Evolutionary conservation across 305 asterid genomes (phyloP).

Genomic region (Fraxinus nigra): DNA sequence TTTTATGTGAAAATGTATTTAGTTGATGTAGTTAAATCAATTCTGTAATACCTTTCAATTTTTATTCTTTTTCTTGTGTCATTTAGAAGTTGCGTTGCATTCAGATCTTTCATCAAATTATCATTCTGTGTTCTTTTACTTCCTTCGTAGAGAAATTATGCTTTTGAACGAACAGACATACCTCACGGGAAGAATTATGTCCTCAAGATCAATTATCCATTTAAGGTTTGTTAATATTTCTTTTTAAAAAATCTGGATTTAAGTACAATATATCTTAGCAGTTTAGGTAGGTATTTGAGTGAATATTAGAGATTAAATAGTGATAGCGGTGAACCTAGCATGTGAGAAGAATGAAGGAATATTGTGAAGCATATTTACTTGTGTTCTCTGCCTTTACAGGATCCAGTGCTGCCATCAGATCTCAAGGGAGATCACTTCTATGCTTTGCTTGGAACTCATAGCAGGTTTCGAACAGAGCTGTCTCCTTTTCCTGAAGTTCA

Average conservation of each 20-base stretch:
- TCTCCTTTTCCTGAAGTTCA: constrained; percentile 9
- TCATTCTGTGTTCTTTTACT: constrained; percentile 12
- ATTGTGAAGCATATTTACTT: constrained; percentile 11
- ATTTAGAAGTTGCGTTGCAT: neutral
- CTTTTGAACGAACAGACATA: constrained; percentile 86
- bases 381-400: constrained; percentile 49
- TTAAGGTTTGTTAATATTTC: constrained; percentile 52
- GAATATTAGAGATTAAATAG: constrained; percentile 14
- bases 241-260: neutral
- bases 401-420: constrained; percentile 86
- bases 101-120: neutral
- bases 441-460: constrained; percentile 92
- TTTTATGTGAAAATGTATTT: constrained; percentile 14
- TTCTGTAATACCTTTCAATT: neutral
- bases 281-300: constrained; percentile 1
- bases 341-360: constrained; percentile 20
- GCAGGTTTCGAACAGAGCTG: constrained; percentile 50
- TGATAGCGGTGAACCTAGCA: constrained; percentile 10
- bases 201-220: constrained; percentile 82
- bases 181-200: constrained; percentile 81
- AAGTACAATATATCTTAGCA: constrained; percentile 12
- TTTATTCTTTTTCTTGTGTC: constrained; percentile 12
- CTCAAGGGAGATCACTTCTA: constrained; percentile 72
- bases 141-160: constrained; percentile 72
- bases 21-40: neutral